These are phyloP conservation scores for Naganishia albida DNA, from an alignment of 1,284 basidiomycete genomes.

Conservation along the genomic window DNA sequence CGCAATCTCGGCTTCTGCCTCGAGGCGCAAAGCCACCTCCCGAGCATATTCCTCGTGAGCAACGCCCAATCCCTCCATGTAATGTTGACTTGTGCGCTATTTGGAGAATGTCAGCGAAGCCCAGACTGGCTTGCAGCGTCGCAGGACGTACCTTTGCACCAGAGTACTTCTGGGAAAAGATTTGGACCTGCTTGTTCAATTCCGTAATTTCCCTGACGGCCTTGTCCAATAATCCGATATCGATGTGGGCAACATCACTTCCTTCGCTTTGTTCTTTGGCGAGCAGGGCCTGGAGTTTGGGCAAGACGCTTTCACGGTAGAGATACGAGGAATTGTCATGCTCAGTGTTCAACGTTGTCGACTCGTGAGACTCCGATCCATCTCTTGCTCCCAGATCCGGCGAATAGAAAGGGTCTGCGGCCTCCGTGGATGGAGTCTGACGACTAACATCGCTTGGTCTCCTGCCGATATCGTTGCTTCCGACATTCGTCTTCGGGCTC, in stretches of 20 bases:
- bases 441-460: not conserved
- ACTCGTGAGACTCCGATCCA: slow-evolving; percentile 32
- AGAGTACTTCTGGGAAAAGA: slow-evolving; percentile 76
- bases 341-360: slow-evolving; percentile 36
- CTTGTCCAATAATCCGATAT: slow-evolving; percentile 71
- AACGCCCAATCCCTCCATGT: slow-evolving; percentile 85
- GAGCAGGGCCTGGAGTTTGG: slow-evolving; percentile 64
- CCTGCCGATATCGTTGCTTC: not conserved
- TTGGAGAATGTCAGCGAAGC: slow-evolving; percentile 13
- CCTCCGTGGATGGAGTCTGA: slow-evolving; percentile 24
- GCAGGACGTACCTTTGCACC: slow-evolving; percentile 69
- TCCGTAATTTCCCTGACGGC: slow-evolving; percentile 70
- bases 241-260: slow-evolving; percentile 68
- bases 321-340: slow-evolving; percentile 17
- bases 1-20: slow-evolving; percentile 88
- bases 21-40: slow-evolving; percentile 79
- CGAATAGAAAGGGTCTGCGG: slow-evolving; percentile 35
- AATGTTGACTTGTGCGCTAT: slow-evolving; percentile 82
- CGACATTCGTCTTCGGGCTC: not conserved
- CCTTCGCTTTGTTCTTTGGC: slow-evolving; percentile 66
- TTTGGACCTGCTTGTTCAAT: slow-evolving; percentile 64
- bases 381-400: slow-evolving; percentile 39
- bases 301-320: slow-evolving; percentile 36
- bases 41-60: slow-evolving; percentile 92
- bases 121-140: too few species aligned